These are phyloP conservation scores for Peniophora sp. DNA, from an alignment of 1,284 basidiomycete species.

Conservation along the genomic window DNA sequence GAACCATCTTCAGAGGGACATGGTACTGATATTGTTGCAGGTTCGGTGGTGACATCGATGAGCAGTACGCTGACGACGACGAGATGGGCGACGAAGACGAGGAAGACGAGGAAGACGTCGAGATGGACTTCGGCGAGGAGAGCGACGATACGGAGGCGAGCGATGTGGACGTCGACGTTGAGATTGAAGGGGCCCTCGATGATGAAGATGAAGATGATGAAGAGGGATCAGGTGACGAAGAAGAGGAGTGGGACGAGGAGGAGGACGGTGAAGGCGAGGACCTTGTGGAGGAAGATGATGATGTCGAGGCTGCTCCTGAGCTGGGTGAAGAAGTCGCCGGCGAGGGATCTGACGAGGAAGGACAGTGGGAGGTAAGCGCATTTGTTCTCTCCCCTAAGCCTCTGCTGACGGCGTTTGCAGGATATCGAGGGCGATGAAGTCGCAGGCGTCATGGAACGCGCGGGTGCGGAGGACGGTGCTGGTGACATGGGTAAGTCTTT, in stretches of 20 bases:
- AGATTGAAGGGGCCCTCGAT: conserved; percentile 9
- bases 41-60: conserved; percentile 84
- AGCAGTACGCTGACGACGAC: conserved; percentile 57
- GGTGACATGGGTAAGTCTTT: conserved; percentile 43
- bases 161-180: conserved; percentile 44
- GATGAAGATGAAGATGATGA: conserved; percentile 62
- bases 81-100: conserved; percentile 79
- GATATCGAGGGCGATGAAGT: neutral
- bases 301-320: conserved; percentile 38
- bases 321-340: conserved; percentile 36
- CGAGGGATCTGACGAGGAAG: conserved; percentile 37
- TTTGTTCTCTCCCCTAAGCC: neutral
- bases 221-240: conserved; percentile 44
- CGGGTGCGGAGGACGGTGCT: conserved; percentile 26
- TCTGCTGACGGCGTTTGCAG: neutral
- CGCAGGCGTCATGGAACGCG: conserved; percentile 6
- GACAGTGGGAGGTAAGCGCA: conserved; percentile 59
- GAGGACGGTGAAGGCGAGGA: conserved; percentile 63
- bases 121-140: conserved; percentile 80
- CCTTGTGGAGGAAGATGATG: conserved; percentile 46
- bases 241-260: conserved; percentile 54
- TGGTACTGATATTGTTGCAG: conserved; percentile 22
- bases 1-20: neutral
- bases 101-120: conserved; percentile 75
- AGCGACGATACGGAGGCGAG: conserved; percentile 70